A percentile compares a stretch with the other conserved stretches of the same genome.
Conservation (phyloP, 2,329 filamentous ascomycete genomes). For the Fusarium decemcellulare region DNA sequence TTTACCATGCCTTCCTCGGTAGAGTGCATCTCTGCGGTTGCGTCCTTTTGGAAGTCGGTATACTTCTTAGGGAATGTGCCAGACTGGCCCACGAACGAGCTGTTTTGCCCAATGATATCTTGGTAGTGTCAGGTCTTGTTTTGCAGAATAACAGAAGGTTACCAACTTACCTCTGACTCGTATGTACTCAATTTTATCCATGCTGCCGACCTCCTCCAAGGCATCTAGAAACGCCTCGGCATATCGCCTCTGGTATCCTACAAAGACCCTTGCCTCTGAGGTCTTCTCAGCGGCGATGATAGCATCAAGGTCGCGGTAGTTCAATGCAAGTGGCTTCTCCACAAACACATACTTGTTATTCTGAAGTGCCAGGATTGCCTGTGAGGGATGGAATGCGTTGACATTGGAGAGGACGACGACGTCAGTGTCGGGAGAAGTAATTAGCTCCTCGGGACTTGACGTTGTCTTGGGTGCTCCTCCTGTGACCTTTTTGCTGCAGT, state of each 20-base stretch:
- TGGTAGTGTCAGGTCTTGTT: neutral
- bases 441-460: constrained; percentile 57
- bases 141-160: neutral
- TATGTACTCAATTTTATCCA: constrained; percentile 69
- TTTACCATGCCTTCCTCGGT: constrained; percentile 24
- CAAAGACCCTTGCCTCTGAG: constrained; percentile 64
- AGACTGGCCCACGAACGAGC: constrained; percentile 61
- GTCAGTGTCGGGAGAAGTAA: constrained; percentile 60
- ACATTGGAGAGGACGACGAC: constrained; percentile 67
- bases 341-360: constrained; percentile 70
- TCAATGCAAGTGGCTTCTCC: constrained; percentile 71
- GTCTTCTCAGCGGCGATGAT: constrained; percentile 65
- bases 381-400: constrained; percentile 68
- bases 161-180: constrained; percentile 51
- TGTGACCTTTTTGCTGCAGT: constrained; percentile 45
- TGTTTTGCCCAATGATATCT: constrained; percentile 65
- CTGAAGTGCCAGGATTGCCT: constrained; percentile 66
- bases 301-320: constrained; percentile 58
- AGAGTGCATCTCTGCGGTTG: constrained; percentile 7
- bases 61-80: constrained; percentile 62
- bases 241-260: constrained; percentile 74
- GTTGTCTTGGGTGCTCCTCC: constrained; percentile 49
- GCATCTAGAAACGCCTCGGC: constrained; percentile 68
- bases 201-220: constrained; percentile 65
- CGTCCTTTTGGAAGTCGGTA: constrained; percentile 24